Evolutionary conservation across 305 asterid species (phyloP).

Genomic region (Fraxinus nigra): DNA sequence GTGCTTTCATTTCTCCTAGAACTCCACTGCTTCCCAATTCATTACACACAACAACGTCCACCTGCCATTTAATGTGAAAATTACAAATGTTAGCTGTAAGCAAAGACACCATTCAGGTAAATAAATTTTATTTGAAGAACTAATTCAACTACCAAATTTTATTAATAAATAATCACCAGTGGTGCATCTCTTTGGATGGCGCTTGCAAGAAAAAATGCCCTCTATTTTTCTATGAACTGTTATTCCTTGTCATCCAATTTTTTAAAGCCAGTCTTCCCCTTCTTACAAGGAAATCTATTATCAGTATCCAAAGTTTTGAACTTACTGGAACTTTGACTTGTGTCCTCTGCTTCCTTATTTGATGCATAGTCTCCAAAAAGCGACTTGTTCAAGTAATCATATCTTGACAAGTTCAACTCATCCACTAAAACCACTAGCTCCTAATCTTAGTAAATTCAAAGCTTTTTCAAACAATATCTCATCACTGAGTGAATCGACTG

Average conservation of each 20-base stretch:
- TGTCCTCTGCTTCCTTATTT: conserved; percentile 34
- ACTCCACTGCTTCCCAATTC: too few species aligned
- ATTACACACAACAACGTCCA: conserved; percentile 32
- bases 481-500: conserved; percentile 44
- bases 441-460: conserved; percentile 46
- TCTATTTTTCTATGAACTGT: conserved; percentile 61
- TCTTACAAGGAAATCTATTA: conserved; percentile 62
- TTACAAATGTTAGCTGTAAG: conserved; percentile 28
- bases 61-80: conserved; percentile 58
- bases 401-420: conserved; percentile 47
- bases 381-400: conserved; percentile 44
- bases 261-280: conserved; percentile 50
- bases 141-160: conserved; percentile 53
- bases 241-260: conserved; percentile 61
- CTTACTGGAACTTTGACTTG: conserved; percentile 28
- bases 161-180: conserved; percentile 79
- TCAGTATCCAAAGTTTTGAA: conserved; percentile 28
- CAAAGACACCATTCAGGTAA: conserved; percentile 25
- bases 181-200: conserved; percentile 76
- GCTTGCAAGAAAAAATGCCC: conserved; percentile 50
- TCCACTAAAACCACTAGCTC: conserved; percentile 67
- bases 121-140: conserved; percentile 24
- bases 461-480: conserved; percentile 36
- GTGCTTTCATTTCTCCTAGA: too few species aligned
- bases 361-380: conserved; percentile 30